These are phyloP conservation scores for Elsinoe ampelina DNA, from an alignment of 2,329 filamentous ascomycete species.

Conservation along the genomic window DNA sequence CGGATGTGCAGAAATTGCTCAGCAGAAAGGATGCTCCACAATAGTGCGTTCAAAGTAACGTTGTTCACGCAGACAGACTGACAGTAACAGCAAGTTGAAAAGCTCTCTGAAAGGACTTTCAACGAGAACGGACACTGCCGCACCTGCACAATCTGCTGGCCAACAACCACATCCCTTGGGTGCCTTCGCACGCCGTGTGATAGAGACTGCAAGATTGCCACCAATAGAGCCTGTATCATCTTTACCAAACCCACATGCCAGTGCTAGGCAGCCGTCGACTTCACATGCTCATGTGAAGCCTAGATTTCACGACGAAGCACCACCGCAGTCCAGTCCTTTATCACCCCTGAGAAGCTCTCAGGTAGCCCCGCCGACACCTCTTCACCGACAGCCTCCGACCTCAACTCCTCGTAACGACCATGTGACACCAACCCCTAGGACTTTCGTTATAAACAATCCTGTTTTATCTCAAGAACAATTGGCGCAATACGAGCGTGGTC, in stretches of 20 bases:
- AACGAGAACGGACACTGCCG: neutral
- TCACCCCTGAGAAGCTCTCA: neutral
- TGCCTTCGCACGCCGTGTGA: neutral
- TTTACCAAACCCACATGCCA: neutral
- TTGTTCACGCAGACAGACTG: neutral
- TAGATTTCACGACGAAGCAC: conserved; percentile 26
- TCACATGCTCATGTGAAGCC: conserved; percentile 1
- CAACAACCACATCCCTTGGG: neutral
- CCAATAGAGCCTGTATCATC: neutral
- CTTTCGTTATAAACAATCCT: conserved; percentile 9
- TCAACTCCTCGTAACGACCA: neutral
- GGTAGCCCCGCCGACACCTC: neutral
- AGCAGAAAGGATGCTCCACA: conserved; percentile 57
- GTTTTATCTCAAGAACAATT: conserved; percentile 13
- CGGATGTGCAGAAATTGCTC: conserved; percentile 66
- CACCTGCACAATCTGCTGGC: neutral
- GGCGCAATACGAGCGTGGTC: conserved; percentile 1
- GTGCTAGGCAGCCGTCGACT: neutral
- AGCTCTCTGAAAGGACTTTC: neutral
- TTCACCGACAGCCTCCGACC: neutral
- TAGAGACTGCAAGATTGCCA: neutral
- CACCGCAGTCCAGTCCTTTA: conserved; percentile 43
- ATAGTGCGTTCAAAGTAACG: neutral
- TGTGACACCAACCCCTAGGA: neutral
- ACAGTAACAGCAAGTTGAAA: neutral